A percentile compares a stretch with the other conserved stretches of the same genome.
phyloP scores from a whole-genome alignment of 2,329 filamentous ascomycete genomes.

The Stagonosporopsis tanaceti region DNA sequence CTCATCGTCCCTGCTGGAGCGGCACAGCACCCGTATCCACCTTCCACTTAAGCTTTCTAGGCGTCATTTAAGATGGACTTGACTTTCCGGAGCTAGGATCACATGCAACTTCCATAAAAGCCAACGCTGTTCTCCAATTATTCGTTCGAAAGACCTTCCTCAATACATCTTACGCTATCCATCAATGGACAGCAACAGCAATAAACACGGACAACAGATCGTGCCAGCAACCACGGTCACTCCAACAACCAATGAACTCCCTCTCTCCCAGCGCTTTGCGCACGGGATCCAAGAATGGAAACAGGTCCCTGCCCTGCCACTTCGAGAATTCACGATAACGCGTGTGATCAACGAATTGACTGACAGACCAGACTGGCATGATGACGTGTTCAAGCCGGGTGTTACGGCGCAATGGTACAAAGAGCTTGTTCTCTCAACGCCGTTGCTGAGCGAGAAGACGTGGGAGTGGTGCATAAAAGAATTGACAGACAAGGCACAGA shows the following conservation, averaged over 20 bases:
- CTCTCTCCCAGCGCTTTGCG: background rate
- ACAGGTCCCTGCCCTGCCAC: background rate
- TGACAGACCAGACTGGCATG: background rate
- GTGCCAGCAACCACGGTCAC: background rate
- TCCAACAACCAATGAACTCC: background rate
- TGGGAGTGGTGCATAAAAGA: background rate
- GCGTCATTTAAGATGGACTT: background rate
- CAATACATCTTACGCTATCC: background rate
- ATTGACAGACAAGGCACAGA: background rate
- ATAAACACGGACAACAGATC: background rate
- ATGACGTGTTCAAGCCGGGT: background rate
- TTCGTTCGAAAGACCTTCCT: too few relatives aligned
- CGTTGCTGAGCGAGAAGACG: background rate
- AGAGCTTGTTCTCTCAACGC: background rate
- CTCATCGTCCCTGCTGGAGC: background rate
- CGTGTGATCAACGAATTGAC: background rate
- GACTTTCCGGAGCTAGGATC: background rate
- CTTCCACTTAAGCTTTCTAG: background rate
- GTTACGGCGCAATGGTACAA: background rate
- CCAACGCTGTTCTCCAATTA: background rate
- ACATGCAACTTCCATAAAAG: background rate
- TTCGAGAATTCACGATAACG: background rate
- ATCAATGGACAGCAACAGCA: background rate
- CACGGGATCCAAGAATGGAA: background rate
- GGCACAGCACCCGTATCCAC: background rate